Evolutionary conservation across 331 rosid genomes (phyloP).

Genomic region (Saraca asoca): DNA sequence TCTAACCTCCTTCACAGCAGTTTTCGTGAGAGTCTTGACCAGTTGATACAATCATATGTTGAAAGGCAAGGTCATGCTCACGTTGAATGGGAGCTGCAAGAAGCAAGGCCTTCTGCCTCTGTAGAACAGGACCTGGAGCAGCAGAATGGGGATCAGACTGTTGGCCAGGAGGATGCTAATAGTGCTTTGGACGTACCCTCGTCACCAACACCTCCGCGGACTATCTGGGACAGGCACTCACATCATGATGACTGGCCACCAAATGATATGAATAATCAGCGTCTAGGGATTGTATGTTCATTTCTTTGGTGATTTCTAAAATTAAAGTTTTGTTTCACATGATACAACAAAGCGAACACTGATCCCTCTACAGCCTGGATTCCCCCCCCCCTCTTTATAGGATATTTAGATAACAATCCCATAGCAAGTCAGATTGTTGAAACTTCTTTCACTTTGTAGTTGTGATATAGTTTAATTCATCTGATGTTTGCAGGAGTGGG

Average conservation of each 20-base stretch:
- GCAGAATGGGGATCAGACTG: constrained; percentile 48
- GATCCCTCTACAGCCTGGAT: too few relatives aligned
- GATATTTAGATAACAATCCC: too few relatives aligned
- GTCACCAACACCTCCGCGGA: constrained; percentile 62
- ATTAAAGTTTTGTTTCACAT: constrained; percentile 20
- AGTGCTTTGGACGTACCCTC: constrained; percentile 53
- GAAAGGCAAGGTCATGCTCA: constrained; percentile 81
- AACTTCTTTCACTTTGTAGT: constrained; percentile 10
- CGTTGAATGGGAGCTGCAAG: constrained; percentile 77
- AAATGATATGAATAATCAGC: constrained; percentile 71
- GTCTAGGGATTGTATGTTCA: constrained; percentile 64
- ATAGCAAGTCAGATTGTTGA: not conserved
- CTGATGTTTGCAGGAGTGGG: constrained; percentile 76
- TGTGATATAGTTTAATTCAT: constrained; percentile 14
- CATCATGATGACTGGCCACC: constrained; percentile 72
- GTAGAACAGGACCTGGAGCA: constrained; percentile 63
- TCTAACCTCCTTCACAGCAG: constrained; percentile 93
- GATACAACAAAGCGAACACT: not conserved
- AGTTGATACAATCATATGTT: constrained; percentile 84
- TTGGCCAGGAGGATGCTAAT: constrained; percentile 47
- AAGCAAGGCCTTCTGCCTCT: constrained; percentile 49
- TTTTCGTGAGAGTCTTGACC: constrained; percentile 92
- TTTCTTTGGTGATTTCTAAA: constrained; percentile 21
- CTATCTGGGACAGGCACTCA: constrained; percentile 69
- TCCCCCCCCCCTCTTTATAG: too few relatives aligned